Base-by-base conservation (phyloP, 116 monocot genomes). In the Cymodocea nodosa region DNA sequence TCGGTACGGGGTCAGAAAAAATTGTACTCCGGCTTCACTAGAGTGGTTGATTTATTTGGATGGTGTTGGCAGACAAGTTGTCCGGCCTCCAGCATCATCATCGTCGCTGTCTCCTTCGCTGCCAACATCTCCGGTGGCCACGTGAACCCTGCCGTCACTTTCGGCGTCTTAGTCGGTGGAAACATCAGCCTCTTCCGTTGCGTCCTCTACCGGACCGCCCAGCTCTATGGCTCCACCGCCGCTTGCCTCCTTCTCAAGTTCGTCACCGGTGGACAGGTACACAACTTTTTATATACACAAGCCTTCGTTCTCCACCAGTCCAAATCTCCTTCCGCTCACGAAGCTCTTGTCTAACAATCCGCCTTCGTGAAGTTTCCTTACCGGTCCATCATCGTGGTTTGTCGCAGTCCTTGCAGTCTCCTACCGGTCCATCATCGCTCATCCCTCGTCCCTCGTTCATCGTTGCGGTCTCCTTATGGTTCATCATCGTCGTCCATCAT, bases 51-150 rank as follows among this genome's bases (percentile, higher is more conserved):
- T 30, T 30, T 30, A 30, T 40, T 18, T 49, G 12, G n/a, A n/a
- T 18, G n/a, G 1, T 68, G 34, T 19, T 5, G 16, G 48, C 23
- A 73, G 69, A 20, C 17, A 69, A 75, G 63, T 68, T 75, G 16
- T 4, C 63, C 75, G 1, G 69, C 75, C 13, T 7, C 75, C 3
- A 56, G 69, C 4, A 56, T 75, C 12, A 30, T 75, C 15, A 23
- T 18, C 15, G 75, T 69, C 8, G 75, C 75, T 15, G 75, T 75
- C 56, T 48, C 63, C 14, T 63, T 75, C 24, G 64, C 56, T 30
- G 69, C 75, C 49, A 75, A 75, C 63, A 75, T 75, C 56, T 75
- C 75, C 69, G 75, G 75, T 22, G 75, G 74, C 22, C 74, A 74
- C 52, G 68, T 74, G 22, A 74, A 74, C 74, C 74, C 74, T 7